A percentile compares a stretch with the other conserved stretches of the same genome.
Conservation (phyloP, 2,329 filamentous ascomycete species). For the Colletotrichum filicis region DNA sequence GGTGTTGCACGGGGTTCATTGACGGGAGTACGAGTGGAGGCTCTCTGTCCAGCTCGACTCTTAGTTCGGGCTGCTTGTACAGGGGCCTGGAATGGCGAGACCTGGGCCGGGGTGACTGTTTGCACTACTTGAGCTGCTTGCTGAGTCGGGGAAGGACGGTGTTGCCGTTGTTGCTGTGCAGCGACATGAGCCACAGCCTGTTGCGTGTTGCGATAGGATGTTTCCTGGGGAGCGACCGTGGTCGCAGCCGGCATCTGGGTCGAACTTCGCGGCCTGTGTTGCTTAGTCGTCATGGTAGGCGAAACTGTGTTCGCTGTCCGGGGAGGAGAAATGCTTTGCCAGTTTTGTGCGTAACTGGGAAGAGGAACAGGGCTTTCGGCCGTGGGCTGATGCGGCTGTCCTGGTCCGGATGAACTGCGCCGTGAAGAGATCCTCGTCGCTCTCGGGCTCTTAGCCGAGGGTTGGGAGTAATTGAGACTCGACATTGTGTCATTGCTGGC, state of each 20-base stretch:
- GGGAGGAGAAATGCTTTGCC: slow-evolving; percentile 20
- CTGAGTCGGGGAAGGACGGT: slow-evolving; percentile 40
- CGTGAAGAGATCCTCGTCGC: slow-evolving; percentile 1
- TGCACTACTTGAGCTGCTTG: slow-evolving; percentile 38
- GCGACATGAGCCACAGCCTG: slow-evolving; percentile 35
- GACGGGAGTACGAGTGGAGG: slow-evolving; percentile 44
- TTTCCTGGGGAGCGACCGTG: background rate
- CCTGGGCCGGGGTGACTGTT: slow-evolving; percentile 39
- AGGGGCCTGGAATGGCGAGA: slow-evolving; percentile 44
- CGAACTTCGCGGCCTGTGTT: slow-evolving; percentile 3
- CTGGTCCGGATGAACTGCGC: slow-evolving; percentile 25
- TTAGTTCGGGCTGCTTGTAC: slow-evolving; percentile 40
- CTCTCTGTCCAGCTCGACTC: slow-evolving; percentile 49
- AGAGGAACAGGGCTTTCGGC: background rate
- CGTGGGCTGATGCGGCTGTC: slow-evolving; percentile 1
- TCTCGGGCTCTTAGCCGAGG: background rate
- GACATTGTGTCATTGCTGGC: background rate
- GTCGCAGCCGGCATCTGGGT: background rate
- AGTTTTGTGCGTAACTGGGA: slow-evolving; percentile 13
- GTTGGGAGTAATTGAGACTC: background rate
- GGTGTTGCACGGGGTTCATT: slow-evolving; percentile 38
- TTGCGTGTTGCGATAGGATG: slow-evolving; percentile 11
- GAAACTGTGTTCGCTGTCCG: slow-evolving; percentile 7
- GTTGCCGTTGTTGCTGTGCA: slow-evolving; percentile 40
- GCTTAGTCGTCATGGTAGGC: slow-evolving; percentile 11